Base-by-base conservation (phyloP, 768 basidiomycete genomes). In the Filobasidium wieringae region DNA sequence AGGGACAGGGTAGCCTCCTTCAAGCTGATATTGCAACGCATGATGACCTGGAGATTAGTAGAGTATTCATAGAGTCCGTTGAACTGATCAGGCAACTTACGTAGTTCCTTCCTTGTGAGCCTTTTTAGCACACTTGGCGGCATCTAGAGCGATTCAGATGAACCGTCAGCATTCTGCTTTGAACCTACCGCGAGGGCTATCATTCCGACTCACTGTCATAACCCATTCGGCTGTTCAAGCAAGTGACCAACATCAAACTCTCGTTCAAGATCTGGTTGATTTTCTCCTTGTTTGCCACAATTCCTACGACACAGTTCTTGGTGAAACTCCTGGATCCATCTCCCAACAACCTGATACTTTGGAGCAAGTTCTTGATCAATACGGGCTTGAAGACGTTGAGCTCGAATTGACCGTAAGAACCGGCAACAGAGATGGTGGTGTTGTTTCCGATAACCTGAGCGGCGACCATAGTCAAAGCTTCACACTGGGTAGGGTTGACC, bases 331-430 rank as follows among this genome's bases (percentile, higher is more conserved):
- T 84, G 29, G 88, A 67, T 83, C 93, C 95, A 74, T 97, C 95
- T 60, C 88, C 82, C 53, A 97, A 78, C 53, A 99, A 78, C 22
- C 93, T 85, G 68, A 97, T 92, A 73, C 88, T 91, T 75, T 93
- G 92, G 53, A 97, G 78, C 30, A 99, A 86, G 75, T 95, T 97
- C 79, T 92, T 95, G 76, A 93, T 93, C 67, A 97, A 86, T 61
- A 97, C 90, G 45, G 95, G 95, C 78, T 99, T 99, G 80, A 96
- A 99, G 15, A 97, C 95, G 76, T 99, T 99, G 69, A 99, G 77
- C 88, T 99, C 95, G 69, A 99, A 97, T 71, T 97, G 95, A 39
- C 95, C 95, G 69, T 84, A 89, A 15, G 90, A 84, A 53, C 95
- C 89, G 33, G 91, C 92, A 63, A 99, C 78, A 66, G 85, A 87